A percentile compares a stretch with the other conserved stretches of the same genome.
Evolutionary conservation across 1,139 yeast species (phyloP).

Genomic region (Saccharomycopsis hybrid): DNA sequence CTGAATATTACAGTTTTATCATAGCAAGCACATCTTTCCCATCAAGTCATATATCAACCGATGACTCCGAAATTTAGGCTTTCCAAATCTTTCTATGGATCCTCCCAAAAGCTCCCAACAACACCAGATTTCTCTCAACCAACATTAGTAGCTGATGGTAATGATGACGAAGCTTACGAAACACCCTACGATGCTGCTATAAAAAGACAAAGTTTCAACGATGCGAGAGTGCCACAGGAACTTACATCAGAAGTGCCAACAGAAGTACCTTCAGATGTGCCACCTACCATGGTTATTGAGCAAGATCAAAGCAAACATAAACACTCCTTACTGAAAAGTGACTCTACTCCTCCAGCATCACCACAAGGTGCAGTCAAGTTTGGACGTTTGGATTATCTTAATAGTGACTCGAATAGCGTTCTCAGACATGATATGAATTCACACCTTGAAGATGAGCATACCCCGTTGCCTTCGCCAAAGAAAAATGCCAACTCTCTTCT

Average conservation of each 20-base stretch:
- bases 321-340: conserved; percentile 1
- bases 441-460: conserved; percentile 9
- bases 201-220: conserved; percentile 16
- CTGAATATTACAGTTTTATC: too few relatives aligned
- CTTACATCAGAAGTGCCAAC: too few relatives aligned
- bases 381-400: not conserved
- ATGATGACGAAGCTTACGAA: conserved; percentile 24
- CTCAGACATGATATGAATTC: not conserved
- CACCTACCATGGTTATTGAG: not conserved
- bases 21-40: too few relatives aligned
- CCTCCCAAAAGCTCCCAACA: not conserved
- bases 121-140: conserved; percentile 21
- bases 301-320: not conserved
- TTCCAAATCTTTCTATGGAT: conserved; percentile 9
- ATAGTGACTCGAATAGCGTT: not conserved
- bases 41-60: too few relatives aligned
- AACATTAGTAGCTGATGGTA: conserved; percentile 19
- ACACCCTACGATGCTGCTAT: conserved; percentile 27
- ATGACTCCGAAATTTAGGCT: conserved; percentile 5
- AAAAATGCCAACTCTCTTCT: conserved; percentile 5
- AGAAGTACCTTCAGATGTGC: not conserved
- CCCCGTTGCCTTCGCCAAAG: conserved; percentile 16
- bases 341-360: not conserved
- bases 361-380: not conserved
- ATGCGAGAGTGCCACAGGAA: not conserved